Base-by-base conservation (phyloP, 768 basidiomycete species). In the Pleurotus tuber-regium region DNA sequence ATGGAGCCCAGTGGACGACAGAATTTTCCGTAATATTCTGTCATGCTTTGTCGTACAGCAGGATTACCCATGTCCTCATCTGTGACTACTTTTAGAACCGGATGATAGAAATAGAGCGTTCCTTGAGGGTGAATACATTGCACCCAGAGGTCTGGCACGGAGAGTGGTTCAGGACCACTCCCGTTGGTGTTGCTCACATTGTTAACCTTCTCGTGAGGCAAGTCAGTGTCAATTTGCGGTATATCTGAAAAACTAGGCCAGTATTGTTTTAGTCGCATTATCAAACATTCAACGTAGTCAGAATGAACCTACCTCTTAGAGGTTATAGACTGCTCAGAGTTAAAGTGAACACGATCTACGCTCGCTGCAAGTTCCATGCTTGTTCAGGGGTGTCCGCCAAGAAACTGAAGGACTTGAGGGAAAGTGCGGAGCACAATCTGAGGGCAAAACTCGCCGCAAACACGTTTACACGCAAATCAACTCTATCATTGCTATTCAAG, bases 31-130 rank as follows among this genome's bases (percentile, higher is more conserved):
- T 65, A 63, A 41, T 65, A 66, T 4, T 59, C 52, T 33, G 61
- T 61, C 19, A 73, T 58, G 12, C 59, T 50, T 16, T 60, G 60
- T 14, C 70, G 58, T 4, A 68, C 54, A 9, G 62, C 59, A 7
- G 68, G 70, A n/a, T 63, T 52, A 9, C 78, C 72, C 24, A 80
- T 66, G 54, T 83, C 78, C 50, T 79, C 77, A 55, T 79, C 77
- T 21, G 75, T 72, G 23, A 80, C 69, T 16, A 76, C 61, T 43
- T 68, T 69, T 14, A 69, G 57, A 4, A 57, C 48, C 4, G 66
- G 55, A 55, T 77, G 73, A 52, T 65, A 63, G 60, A 79, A 82
- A 59, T 83, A 82, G 14, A 80, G 59, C 73, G 79, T 21, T 79
- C 78, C 68, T 77, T 61, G 35, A 36, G 35, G 35, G 11, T 36